Conservation (phyloP, 352 stramenopile genomes). For the Pythium brachiatum region DNA sequence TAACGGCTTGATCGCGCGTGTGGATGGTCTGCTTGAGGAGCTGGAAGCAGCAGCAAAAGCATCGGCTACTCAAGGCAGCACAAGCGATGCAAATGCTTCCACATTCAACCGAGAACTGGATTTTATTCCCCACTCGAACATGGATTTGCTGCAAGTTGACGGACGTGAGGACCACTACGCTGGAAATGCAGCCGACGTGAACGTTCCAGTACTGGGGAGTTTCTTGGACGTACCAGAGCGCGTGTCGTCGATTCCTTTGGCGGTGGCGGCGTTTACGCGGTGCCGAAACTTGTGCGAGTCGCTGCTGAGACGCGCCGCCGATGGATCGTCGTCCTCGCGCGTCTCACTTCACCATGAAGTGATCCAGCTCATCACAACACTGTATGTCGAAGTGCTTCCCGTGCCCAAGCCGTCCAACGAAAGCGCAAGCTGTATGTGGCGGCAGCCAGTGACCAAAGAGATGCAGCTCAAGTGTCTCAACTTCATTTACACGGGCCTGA, state of each 20-base stretch:
- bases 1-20: conserved; percentile 49
- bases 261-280: conserved; percentile 76
- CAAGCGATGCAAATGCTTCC: conserved; percentile 1
- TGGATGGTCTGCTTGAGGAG: conserved; percentile 46
- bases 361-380: conserved; percentile 78
- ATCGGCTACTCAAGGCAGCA: background rate
- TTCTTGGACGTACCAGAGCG: conserved; percentile 84
- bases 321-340: conserved; percentile 89
- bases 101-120: conserved; percentile 34
- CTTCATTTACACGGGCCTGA: conserved; percentile 69
- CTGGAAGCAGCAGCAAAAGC: conserved; percentile 14
- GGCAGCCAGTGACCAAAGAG: conserved; percentile 63
- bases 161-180: conserved; percentile 74
- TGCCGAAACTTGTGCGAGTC: conserved; percentile 78
- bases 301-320: conserved; percentile 71
- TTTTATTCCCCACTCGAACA: conserved; percentile 60
- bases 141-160: conserved; percentile 51
- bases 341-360: conserved; percentile 87
- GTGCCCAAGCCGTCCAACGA: conserved; percentile 42
- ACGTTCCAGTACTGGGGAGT: conserved; percentile 65
- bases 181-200: conserved; percentile 65
- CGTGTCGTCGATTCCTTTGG: conserved; percentile 70
- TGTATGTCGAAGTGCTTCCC: conserved; percentile 83
- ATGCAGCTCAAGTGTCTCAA: conserved; percentile 81
- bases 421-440: conserved; percentile 60